Percentiles rank a stretch among this genome's conserved stretches.
These are phyloP conservation scores for Flaveria brownii DNA, from an alignment of 129 eudicot species.

Conservation along the genomic window DNA sequence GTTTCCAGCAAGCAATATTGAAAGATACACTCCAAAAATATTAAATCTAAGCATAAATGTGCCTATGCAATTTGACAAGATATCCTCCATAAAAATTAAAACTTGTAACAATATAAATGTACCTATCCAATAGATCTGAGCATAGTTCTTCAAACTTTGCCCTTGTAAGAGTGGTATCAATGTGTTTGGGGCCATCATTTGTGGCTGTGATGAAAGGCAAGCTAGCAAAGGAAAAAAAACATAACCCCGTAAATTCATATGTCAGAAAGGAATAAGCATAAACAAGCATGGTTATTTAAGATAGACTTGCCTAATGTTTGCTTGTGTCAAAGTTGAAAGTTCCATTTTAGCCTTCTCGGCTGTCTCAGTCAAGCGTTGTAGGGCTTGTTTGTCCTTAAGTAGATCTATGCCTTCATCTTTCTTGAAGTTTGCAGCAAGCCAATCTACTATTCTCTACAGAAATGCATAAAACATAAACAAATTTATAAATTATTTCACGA, in stretches of 20 bases:
- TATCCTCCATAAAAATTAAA: background rate
- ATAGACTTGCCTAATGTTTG: conserved; percentile 68
- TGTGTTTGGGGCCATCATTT: conserved; percentile 96
- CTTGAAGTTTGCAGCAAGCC: conserved; percentile 87
- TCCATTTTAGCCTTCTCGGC: conserved; percentile 99
- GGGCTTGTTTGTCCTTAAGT: conserved; percentile 97
- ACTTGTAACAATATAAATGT: background rate
- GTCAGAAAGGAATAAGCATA: background rate
- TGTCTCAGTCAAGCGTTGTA: conserved; percentile 92
- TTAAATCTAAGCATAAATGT: background rate
- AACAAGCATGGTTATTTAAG: background rate
- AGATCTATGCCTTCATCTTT: conserved; percentile 91
- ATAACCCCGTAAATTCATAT: background rate
- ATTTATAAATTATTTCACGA: background rate
- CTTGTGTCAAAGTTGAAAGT: conserved; percentile 86
- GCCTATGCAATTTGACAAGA: conserved; percentile 59
- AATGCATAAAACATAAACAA: conserved; percentile 5
- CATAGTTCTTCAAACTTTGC: conserved; percentile 96
- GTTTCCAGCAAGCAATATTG: background rate
- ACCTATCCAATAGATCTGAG: conserved; percentile 98
- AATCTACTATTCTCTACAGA: conserved; percentile 90
- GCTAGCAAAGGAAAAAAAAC: conserved; percentile 42
- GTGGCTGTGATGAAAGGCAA: conserved; percentile 99
- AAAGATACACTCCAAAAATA: background rate
- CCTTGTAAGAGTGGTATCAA: conserved; percentile 91